Evolutionary conservation across 805 yeast genomes (phyloP).

Genomic region (Lachancea meyersii): DNA sequence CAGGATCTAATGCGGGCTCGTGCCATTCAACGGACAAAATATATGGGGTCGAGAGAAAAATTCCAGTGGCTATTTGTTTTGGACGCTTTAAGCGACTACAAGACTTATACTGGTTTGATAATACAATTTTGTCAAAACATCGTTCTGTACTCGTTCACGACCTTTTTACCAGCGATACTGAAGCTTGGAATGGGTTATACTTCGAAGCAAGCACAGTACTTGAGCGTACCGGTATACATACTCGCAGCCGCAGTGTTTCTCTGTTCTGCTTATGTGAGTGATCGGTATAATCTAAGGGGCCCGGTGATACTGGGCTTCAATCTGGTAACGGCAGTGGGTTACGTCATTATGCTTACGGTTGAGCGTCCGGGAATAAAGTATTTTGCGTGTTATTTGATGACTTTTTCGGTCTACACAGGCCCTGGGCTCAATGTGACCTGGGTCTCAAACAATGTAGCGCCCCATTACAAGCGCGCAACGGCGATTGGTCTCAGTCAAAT

Average conservation of each 20-base stretch:
- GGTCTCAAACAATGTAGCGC: conserved; percentile 38
- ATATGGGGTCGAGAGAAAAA: conserved; percentile 21
- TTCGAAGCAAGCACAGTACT: conserved; percentile 33
- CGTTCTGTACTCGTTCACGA: conserved; percentile 38
- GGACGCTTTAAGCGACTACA: conserved; percentile 35
- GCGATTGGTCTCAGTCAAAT: conserved; percentile 39
- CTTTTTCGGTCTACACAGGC: conserved; percentile 34
- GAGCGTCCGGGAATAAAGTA: conserved; percentile 19
- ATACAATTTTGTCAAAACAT: conserved; percentile 42
- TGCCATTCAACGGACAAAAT: conserved; percentile 21
- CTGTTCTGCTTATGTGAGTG: conserved; percentile 26
- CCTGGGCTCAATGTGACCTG: conserved; percentile 33
- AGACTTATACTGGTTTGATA: conserved; percentile 32
- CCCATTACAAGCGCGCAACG: conserved; percentile 38
- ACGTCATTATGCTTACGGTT: conserved; percentile 29
- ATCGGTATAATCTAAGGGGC: conserved; percentile 27
- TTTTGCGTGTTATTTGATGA: conserved; percentile 33
- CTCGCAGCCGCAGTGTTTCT: conserved; percentile 30
- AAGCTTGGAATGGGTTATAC: conserved; percentile 20
- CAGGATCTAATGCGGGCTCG: conserved; percentile 17
- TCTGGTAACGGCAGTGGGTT: conserved; percentile 31
- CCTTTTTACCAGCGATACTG: conserved; percentile 39
- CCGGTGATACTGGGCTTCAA: conserved; percentile 29
- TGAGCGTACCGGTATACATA: conserved; percentile 38
- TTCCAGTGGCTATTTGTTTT: conserved; percentile 31